Percentiles rank a stretch among this genome's conserved stretches.
phyloP scores from a whole-genome alignment of 164 flowering plant species.

The Tinospora cordifolia region DNA sequence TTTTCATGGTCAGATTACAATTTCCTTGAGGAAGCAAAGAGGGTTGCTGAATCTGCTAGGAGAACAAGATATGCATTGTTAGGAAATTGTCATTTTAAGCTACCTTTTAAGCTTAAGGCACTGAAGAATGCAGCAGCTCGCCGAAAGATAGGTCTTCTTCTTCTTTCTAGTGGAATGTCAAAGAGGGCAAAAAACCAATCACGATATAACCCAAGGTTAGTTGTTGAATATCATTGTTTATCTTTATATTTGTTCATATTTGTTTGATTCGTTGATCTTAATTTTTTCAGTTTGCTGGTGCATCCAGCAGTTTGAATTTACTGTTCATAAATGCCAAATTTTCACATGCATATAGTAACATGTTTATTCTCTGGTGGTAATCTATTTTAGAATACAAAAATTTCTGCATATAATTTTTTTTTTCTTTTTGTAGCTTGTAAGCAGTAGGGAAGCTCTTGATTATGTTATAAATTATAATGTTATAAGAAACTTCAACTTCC shows the following conservation, averaged over 20 bases:
- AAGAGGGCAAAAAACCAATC: slow-evolving; percentile 10
- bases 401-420: neutral
- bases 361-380: too few species aligned
- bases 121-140: slow-evolving; percentile 12
- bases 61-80: slow-evolving; percentile 7
- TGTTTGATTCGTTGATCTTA: neutral
- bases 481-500: neutral
- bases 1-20: slow-evolving; percentile 12
- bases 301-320: neutral
- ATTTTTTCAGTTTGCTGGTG: neutral
- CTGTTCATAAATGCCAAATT: too few species aligned
- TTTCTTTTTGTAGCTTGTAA: neutral
- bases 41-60: slow-evolving; percentile 16
- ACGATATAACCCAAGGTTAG: slow-evolving; percentile 2
- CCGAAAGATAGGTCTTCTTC: slow-evolving; percentile 3
- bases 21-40: slow-evolving; percentile 17
- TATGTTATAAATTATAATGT: neutral
- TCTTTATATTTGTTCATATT: neutral
- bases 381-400: too few species aligned
- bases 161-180: slow-evolving; percentile 15
- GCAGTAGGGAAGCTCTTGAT: neutral
- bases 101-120: slow-evolving; percentile 2
- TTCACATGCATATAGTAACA: too few species aligned
- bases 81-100: slow-evolving; percentile 8
- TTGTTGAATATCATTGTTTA: neutral